phyloP scores from a whole-genome alignment of 2,329 filamentous ascomycete genomes.

The Fusarium begoniae region DNA sequence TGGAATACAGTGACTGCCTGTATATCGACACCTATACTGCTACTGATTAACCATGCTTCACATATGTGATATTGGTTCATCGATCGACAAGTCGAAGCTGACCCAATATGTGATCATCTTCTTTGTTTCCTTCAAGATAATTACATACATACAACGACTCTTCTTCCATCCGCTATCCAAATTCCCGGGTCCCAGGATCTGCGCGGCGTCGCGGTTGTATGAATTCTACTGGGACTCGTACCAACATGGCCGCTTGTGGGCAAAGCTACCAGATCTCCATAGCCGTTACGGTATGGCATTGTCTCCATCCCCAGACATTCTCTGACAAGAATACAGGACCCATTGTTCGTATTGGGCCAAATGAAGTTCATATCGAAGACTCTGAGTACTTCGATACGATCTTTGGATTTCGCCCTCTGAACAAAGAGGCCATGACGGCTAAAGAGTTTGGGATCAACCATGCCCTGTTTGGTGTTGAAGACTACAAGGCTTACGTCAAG shows the following conservation, averaged over 20 bases:
- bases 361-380: constrained; percentile 6
- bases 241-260: not conserved
- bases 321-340: not conserved
- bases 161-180: not conserved
- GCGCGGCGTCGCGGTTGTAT: not conserved
- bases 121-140: not conserved
- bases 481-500: not conserved
- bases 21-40: too few relatives aligned
- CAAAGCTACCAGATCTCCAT: not conserved
- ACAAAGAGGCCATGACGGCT: constrained; percentile 8
- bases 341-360: not conserved
- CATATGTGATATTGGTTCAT: not conserved
- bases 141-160: not conserved
- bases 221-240: constrained; percentile 2
- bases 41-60: not conserved
- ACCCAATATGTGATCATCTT: not conserved
- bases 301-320: not conserved
- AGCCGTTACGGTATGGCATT: not conserved
- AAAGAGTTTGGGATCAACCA: constrained; percentile 6
- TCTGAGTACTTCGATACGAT: constrained; percentile 2
- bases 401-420: constrained; percentile 4
- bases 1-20: not conserved
- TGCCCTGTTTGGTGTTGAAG: not conserved
- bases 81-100: not conserved
- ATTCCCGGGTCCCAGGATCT: not conserved